Base-by-base conservation (phyloP, 768 basidiomycete species). In the Agrocybe chaxingu region DNA sequence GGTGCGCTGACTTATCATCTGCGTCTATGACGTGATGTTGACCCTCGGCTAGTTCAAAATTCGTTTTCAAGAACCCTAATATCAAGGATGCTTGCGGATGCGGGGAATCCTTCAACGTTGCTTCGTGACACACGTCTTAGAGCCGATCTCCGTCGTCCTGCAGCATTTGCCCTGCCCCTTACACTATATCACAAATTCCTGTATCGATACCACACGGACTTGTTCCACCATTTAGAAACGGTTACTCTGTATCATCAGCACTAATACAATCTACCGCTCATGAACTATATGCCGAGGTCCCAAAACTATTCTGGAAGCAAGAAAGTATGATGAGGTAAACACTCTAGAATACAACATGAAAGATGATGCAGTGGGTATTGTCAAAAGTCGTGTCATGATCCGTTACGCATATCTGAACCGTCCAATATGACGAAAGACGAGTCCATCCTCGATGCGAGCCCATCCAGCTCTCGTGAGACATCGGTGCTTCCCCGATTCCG, bases 31-130 rank as follows among this genome's bases (percentile, higher is more conserved):
- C 30, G 38, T 46, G 45, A 46, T 54, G 37, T 51, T 54, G n/a
- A 38, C 34, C 12, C 47, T 53, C 42, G 30, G 43, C 16, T 60
- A 91, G 89, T 64, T 82, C 89, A 44, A 89, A 85, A 68, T 90
- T 91, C 61, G 78, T 82, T 29, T 89, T 89, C 69, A 82, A 86
- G 71, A 95, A 96, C 63, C 93, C 93, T 6, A 97, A 97, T 67
- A 86, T 96, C 68, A 89, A 86, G 71, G 93, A 95, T 62, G 90
- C 92, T 6, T 97, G 93, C 67, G 93, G 93, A 45, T 96, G 93
- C 62, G 93, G 93, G 54, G 93, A 96, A 72, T 94, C 92, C 0
- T 94, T 93, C 70, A 87, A 80, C 42, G 81, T 92, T 51, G 66
- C 61, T 44, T 70, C 70, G 66, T 76, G 57, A 70, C 51, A 52